Percentiles rank a stretch among this genome's conserved stretches.
phyloP scores from a whole-genome alignment of 2,329 filamentous ascomycete genomes.

The Hypoxylon rubiginosum region DNA sequence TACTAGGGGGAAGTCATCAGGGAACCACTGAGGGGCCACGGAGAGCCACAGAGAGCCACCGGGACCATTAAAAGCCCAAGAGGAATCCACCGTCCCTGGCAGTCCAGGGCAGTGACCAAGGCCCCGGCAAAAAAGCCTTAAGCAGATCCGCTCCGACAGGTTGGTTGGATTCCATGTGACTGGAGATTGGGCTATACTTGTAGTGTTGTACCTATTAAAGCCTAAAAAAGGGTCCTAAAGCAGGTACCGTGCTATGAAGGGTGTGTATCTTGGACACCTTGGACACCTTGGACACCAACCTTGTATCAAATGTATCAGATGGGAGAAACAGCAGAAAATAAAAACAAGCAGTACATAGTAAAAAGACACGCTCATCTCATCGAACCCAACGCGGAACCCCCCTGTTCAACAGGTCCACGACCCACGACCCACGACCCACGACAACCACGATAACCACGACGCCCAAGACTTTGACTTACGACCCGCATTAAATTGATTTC shows the following conservation, averaged over 20 bases:
- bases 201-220: conserved; percentile 9
- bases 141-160: conserved; percentile 39
- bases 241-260: conserved; percentile 19
- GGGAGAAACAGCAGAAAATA: conserved; percentile 9
- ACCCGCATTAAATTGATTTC: conserved; percentile 39
- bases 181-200: conserved; percentile 6
- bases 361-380: conserved; percentile 12
- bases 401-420: conserved; percentile 14
- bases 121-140: conserved; percentile 21
- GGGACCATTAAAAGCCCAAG: background rate
- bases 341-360: too few relatives aligned
- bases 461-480: background rate
- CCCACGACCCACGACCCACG: conserved; percentile 1
- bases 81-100: background rate
- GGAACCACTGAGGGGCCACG: too few relatives aligned
- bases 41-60: background rate
- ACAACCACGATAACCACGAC: background rate
- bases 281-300: background rate
- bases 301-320: conserved; percentile 14
- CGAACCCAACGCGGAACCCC: conserved; percentile 13
- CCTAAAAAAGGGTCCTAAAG: conserved; percentile 28
- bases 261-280: conserved; percentile 13
- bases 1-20: too few relatives aligned
- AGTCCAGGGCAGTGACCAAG: conserved; percentile 26
- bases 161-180: conserved; percentile 28